phyloP scores from a whole-genome alignment of 306 rosid species.

The Castanea mollissima region DNA sequence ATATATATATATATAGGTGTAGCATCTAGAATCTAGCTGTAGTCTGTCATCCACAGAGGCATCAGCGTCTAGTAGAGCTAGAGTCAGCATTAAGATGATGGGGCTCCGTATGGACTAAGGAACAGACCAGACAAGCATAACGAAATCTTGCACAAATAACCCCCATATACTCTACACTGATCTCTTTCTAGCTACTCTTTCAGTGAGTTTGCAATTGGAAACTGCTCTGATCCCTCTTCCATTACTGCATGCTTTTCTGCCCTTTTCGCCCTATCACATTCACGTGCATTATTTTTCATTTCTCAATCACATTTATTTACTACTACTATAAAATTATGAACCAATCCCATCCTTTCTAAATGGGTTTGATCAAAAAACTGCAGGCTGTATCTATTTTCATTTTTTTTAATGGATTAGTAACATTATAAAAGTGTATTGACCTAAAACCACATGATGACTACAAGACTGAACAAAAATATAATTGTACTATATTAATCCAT shows the following conservation, averaged over 20 bases:
- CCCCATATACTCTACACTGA: not conserved
- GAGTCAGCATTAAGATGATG: not conserved
- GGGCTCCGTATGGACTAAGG: constrained; percentile 21
- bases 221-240: not conserved
- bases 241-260: not conserved
- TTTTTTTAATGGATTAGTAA: too few species aligned
- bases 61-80: not conserved
- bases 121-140: constrained; percentile 29
- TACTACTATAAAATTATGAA: too few species aligned
- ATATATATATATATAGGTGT: not conserved
- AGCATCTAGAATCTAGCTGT: constrained; percentile 9
- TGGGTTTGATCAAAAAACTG: too few species aligned
- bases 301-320: too few species aligned
- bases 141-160: constrained; percentile 10
- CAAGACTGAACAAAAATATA: too few species aligned
- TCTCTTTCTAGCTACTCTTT: too few species aligned
- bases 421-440: too few species aligned
- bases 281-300: not conserved
- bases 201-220: not conserved
- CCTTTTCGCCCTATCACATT: not conserved
- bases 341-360: too few species aligned
- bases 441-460: too few species aligned
- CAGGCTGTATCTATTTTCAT: too few species aligned
- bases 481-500: too few species aligned
- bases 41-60: constrained; percentile 13